Evolutionary conservation across 1,284 basidiomycete species (phyloP), one percentile per base, ranked within the genome.

Genomic region (Ganoderma lingzhi): DNA sequence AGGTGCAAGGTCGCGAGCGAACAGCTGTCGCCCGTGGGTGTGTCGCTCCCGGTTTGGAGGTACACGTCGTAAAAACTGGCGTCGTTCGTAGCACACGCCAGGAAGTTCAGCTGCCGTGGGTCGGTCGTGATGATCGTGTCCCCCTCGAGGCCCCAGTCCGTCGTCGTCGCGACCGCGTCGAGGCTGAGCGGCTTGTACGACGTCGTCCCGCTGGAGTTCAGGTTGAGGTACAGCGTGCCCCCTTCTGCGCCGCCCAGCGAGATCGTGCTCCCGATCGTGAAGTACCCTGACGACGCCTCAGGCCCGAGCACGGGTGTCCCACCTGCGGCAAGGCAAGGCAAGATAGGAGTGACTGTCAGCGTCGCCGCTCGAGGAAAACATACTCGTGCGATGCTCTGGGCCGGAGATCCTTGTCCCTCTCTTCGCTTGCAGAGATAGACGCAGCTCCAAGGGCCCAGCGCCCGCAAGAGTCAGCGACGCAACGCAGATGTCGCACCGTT

Each of bases 101-200:
- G 76, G 78, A 88, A 89, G 74, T 88, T 88, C 61, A 87, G 82
- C 76, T 86, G 84, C 45, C 85, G 78, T 37, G 86, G 86, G 67
- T 76, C 77, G 9, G 84, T 86, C 41, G 83, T 87, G 74, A 88
- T 86, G 74, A 88, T 88, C 28, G 88, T 88, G 74, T 89, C 87
- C 15, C 87, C 88, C 74, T 88, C 87, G 56, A 89, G 80, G 42
- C 82, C 84, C 88, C 88, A 89, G 72, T 86, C 81, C 9, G 84
- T 86, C 41, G 87, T 88, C 14, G 80, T 82, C 37, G 87, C 85
- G 0, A 85, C 83, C 2, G 79, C 72, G 65, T 82, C 83, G 61
- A 88, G 82, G 3, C 82, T 83, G 61, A 88, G 76, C 9, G 86
- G 77, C 75, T 86, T 84, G 78, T 87, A 89, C 17, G 86, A 86